Evolutionary conservation across 2,329 filamentous ascomycete genomes (phyloP).

Genomic region (Dactylonectria estremocensis): DNA sequence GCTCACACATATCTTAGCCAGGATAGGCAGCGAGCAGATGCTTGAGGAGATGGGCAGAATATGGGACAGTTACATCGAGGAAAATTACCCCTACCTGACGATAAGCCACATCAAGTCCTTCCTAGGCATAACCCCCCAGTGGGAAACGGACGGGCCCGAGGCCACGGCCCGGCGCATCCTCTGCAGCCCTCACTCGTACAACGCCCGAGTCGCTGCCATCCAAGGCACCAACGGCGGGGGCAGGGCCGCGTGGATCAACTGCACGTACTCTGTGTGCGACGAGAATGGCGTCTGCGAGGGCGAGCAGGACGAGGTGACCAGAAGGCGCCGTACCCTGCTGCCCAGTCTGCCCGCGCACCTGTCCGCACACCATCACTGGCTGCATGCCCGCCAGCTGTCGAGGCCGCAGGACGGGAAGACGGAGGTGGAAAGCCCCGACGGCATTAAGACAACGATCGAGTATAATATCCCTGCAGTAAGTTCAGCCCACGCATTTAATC

Average conservation of each 20-base stretch:
- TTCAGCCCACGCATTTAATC: neutral
- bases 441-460: neutral
- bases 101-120: conserved; percentile 5
- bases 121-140: conserved; percentile 4
- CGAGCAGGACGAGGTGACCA: neutral
- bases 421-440: neutral
- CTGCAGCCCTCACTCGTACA: conserved; percentile 15
- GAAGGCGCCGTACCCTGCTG: conserved; percentile 4
- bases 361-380: conserved; percentile 11
- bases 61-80: conserved; percentile 12
- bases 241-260: conserved; percentile 11
- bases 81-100: conserved; percentile 13
- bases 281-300: neutral
- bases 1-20: conserved; percentile 7
- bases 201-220: conserved; percentile 7
- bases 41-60: conserved; percentile 10
- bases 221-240: conserved; percentile 4
- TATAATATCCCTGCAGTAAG: conserved; percentile 2
- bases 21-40: conserved; percentile 16
- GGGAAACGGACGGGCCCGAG: conserved; percentile 12
- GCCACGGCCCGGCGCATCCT: neutral
- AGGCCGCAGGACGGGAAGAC: neutral
- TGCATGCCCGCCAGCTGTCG: conserved; percentile 1
- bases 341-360: neutral
- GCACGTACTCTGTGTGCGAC: neutral